Conservation (phyloP, 371 early-diverging fungal species). For the Mucor lusitanicus region DNA sequence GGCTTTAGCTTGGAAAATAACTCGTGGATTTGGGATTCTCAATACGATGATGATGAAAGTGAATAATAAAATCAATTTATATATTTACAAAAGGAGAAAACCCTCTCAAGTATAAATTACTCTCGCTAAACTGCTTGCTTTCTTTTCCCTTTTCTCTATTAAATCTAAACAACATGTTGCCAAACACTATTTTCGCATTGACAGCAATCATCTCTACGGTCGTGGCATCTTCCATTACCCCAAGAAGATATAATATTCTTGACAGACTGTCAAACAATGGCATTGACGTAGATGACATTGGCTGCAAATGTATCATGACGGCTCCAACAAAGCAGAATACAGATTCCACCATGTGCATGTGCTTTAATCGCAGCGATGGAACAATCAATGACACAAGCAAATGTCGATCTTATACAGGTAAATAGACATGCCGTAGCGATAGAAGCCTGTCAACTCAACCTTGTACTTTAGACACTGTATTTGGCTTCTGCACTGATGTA, state of each 20-base stretch:
- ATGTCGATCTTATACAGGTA: constrained; percentile 18
- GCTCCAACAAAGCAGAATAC: constrained; percentile 7
- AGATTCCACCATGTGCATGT: constrained; percentile 22
- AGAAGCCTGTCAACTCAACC: background rate
- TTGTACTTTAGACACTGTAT: constrained; percentile 13
- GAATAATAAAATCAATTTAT: background rate
- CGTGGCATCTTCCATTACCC: background rate
- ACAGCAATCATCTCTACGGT: background rate
- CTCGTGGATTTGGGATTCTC: constrained; percentile 85
- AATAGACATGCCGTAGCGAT: background rate
- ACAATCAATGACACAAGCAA: constrained; percentile 6
- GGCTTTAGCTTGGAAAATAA: constrained; percentile 76
- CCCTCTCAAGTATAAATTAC: background rate
- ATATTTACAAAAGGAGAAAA: background rate
- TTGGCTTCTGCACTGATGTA: constrained; percentile 18
- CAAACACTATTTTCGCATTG: background rate
- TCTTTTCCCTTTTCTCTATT: background rate
- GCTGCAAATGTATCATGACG: constrained; percentile 32
- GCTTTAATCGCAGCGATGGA: constrained; percentile 22
- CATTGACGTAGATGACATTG: constrained; percentile 2
- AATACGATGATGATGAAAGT: background rate
- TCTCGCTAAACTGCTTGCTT: background rate
- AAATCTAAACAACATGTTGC: background rate
- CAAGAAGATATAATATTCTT: background rate
- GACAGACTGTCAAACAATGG: background rate